phyloP scores from a whole-genome alignment of 805 yeast species.

The Monosporozyma siamensis region DNA sequence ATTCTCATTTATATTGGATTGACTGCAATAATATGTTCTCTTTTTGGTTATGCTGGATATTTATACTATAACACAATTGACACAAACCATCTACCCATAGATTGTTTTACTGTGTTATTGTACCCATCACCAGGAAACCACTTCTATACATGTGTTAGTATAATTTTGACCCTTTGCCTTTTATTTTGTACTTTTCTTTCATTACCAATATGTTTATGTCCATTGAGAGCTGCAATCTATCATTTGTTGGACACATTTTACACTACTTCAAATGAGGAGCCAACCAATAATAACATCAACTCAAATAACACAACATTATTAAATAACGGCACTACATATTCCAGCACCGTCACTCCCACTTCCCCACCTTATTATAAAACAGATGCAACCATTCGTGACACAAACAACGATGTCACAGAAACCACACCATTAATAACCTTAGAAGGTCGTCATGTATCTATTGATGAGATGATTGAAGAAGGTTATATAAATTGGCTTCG shows the following conservation, averaged over 20 bases:
- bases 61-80: background rate
- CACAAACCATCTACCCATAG: background rate
- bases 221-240: background rate
- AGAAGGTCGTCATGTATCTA: conserved; percentile 6
- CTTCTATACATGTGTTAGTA: background rate
- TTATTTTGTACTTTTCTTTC: background rate
- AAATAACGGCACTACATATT: too few species aligned
- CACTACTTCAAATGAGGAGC: background rate
- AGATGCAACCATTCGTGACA: conserved; percentile 2
- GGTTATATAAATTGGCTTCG: conserved; percentile 3
- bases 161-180: background rate
- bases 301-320: background rate
- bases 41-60: background rate
- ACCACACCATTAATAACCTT: conserved; percentile 3
- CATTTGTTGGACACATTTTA: background rate
- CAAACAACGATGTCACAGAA: background rate
- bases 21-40: background rate
- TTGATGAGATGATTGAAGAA: conserved; percentile 20
- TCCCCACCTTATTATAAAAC: background rate
- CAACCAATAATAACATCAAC: background rate
- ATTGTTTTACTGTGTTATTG: background rate
- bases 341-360: too few species aligned
- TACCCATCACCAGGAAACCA: background rate
- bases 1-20: background rate
- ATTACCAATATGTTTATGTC: background rate